A percentile compares a stretch with the other conserved stretches of the same genome.
phyloP scores from a whole-genome alignment of 352 stramenopile genomes.

The Peronosclerospora sorghi region DNA sequence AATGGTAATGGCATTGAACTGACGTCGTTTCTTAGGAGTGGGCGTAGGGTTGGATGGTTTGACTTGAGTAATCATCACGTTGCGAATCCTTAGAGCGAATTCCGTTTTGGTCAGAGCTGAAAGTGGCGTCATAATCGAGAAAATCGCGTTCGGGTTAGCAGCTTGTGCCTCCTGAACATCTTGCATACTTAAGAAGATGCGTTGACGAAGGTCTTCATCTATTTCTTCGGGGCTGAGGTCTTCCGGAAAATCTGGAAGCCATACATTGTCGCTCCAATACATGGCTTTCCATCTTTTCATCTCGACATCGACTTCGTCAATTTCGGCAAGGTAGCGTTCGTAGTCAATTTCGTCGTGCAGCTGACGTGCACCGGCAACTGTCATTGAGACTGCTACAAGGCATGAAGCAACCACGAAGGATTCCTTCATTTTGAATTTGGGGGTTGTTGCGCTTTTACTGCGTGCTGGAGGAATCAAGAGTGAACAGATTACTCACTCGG shows the following conservation, averaged over 20 bases:
- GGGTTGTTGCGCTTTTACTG: no score
- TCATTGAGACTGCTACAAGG: background rate
- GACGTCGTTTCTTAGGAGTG: background rate
- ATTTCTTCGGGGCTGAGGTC: slow-evolving; percentile 25
- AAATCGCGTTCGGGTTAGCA: slow-evolving; percentile 32
- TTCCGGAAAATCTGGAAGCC: slow-evolving; percentile 20
- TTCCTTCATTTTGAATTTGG: background rate
- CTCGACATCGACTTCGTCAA: slow-evolving; percentile 23
- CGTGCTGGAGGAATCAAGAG: no score
- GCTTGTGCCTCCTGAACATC: slow-evolving; percentile 20
- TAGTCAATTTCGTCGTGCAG: slow-evolving; percentile 42
- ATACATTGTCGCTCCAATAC: slow-evolving; percentile 26
- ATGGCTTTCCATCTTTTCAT: slow-evolving; percentile 27
- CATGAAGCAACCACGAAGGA: background rate
- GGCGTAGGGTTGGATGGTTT: background rate
- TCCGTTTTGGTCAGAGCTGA: slow-evolving; percentile 29
- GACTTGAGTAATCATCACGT: slow-evolving; percentile 21
- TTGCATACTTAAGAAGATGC: slow-evolving; percentile 40
- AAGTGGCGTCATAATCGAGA: slow-evolving; percentile 49
- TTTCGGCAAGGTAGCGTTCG: slow-evolving; percentile 30
- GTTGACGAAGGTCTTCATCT: slow-evolving; percentile 34
- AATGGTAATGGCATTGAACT: no score
- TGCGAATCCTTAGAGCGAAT: slow-evolving; percentile 29
- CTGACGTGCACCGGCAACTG: slow-evolving; percentile 7
- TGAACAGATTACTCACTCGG: no score